Conservation (phyloP, 1,284 basidiomycete genomes). For the Trichosporon sp. region DNA sequence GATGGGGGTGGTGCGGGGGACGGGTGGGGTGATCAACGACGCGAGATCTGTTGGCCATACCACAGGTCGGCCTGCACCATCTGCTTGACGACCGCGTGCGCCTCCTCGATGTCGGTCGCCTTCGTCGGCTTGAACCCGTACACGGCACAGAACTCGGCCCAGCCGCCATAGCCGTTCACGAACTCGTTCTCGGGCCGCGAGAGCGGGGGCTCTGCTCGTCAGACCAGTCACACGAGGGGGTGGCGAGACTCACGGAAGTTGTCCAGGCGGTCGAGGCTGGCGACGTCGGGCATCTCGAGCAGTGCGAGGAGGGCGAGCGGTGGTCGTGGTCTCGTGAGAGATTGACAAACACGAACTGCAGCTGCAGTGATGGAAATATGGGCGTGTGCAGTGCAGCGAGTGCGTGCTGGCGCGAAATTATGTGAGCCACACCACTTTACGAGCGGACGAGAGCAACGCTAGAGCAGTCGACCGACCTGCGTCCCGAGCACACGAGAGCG, state of each 20-base stretch:
- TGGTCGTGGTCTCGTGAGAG: slow-evolving; percentile 12
- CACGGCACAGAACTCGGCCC: slow-evolving; percentile 5
- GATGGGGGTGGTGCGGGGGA: background rate
- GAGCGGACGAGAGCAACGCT: background rate
- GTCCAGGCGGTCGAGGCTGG: slow-evolving; percentile 9
- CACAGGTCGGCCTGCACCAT: slow-evolving; percentile 17
- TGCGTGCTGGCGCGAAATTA: background rate
- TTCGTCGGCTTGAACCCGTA: slow-evolving; percentile 8
- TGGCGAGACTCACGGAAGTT: background rate
- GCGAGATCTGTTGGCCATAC: slow-evolving; percentile 15
- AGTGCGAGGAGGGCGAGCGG: background rate
- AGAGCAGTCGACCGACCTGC: background rate
- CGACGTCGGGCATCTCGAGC: slow-evolving; percentile 16
- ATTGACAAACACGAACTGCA: background rate
- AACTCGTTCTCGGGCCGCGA: slow-evolving; percentile 11
- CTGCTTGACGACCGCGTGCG: slow-evolving; percentile 18
- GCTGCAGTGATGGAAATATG: background rate
- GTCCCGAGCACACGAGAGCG: slow-evolving; percentile 4
- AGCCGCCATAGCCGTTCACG: slow-evolving; percentile 11
- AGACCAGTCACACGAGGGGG: background rate
- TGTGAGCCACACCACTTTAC: background rate
- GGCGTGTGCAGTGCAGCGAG: background rate
- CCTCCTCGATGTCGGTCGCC: slow-evolving; percentile 14
- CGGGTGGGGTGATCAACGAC: background rate
- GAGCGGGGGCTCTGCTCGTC: slow-evolving; percentile 14